Conservation (phyloP, 2,329 filamentous ascomycete species). For the Fusarium acutatum region DNA sequence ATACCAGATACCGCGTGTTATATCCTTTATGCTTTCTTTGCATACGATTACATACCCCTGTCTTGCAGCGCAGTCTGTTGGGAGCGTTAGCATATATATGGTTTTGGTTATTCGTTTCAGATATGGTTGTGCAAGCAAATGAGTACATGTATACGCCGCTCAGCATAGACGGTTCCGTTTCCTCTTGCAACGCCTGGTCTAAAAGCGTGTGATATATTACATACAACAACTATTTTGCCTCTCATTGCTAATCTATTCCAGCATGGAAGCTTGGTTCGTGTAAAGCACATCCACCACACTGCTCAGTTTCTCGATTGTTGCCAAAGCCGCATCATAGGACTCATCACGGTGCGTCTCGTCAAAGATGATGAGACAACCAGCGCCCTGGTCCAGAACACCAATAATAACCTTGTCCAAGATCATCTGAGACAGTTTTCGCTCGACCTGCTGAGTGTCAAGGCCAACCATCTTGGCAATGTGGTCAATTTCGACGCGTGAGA, state of each 20-base stretch:
- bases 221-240: conserved; percentile 39
- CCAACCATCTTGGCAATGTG: conserved; percentile 99
- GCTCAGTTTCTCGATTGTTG: conserved; percentile 96
- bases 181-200: conserved; percentile 45
- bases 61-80: neutral
- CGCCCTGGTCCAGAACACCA: conserved; percentile 94
- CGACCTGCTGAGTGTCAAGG: conserved; percentile 93
- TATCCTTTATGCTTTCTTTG: conserved; percentile 24
- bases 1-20: conserved; percentile 32
- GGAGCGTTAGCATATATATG: neutral
- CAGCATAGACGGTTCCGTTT: conserved; percentile 38
- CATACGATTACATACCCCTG: conserved; percentile 16
- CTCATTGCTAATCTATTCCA: conserved; percentile 70
- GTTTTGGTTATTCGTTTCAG: conserved; percentile 4
- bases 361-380: conserved; percentile 96
- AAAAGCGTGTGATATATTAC: conserved; percentile 42
- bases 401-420: conserved; percentile 99
- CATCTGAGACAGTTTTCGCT: conserved; percentile 99
- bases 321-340: conserved; percentile 91
- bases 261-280: conserved; percentile 93
- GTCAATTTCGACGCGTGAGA: conserved; percentile 94
- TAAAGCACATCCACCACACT: conserved; percentile 97
- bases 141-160: conserved; percentile 19
- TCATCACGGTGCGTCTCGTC: conserved; percentile 95
- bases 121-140: conserved; percentile 7